Base-by-base conservation (phyloP, 306 rosid genomes). In the Mucuna pruriens region DNA sequence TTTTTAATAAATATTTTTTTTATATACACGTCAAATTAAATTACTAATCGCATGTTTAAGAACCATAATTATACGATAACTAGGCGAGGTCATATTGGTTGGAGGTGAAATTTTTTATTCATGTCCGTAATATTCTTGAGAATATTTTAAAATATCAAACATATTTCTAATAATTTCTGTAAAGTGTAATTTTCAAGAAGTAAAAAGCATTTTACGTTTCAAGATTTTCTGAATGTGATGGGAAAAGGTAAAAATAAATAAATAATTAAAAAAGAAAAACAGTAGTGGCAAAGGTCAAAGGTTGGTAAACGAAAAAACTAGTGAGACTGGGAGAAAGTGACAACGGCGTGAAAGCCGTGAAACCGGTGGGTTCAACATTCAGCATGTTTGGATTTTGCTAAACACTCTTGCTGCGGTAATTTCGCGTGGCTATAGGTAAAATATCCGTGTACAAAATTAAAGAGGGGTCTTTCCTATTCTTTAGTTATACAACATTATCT, bases 301-400 rank as follows among this genome's bases (percentile, higher is more conserved):
- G 36, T 22, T 15, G 55, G 11, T 46, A 42, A 42, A 36, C 17
- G 20, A 74, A 62, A 83, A 51, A 29, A n/a, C n/a, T n/a, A 22
- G 17, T 15, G 40, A 63, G 79, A 52, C 38, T 9, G 40, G 25
- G 66, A 55, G 73, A 73, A 20, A 22, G 77, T 19, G 79, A 42
- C 78, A 51, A 26, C 49, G 48, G 38, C 75, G 42, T 4, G 70
- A 68, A 80, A 38, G 17, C 46, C 85, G 82, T 49, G 63, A 75
- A 80, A 69, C 54, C 71, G 58, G 82, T 46, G 68, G 58, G 17
- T 49, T 33, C 0, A 67, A 9, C 19, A 67, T 65, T 26, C 25
- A 64, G 49, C 65, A 20, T 39, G 38, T n/a, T 65, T 2, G 16
- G 54, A 3, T 42, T 42, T 38, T 46, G 55, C 74, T 26, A 80